Base-by-base conservation (phyloP, 768 basidiomycete genomes). In the Leccinum obscurum region DNA sequence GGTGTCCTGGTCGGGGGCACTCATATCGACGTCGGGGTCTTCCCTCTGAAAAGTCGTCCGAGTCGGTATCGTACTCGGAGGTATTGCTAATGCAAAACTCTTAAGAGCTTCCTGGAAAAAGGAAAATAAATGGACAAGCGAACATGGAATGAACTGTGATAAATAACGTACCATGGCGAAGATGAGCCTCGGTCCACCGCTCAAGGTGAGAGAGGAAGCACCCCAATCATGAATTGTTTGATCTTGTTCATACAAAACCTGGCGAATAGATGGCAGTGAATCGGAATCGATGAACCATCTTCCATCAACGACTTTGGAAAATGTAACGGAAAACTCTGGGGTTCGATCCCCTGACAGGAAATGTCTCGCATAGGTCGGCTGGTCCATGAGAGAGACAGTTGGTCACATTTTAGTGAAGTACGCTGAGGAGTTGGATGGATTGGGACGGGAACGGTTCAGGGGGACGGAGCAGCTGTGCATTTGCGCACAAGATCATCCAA, bases 11-110 rank as follows among this genome's bases (percentile, higher is more conserved):
- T 78, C 74, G 52, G 68, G 60, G 8, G 70, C 52, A 26, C 67
- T 67, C 57, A 76, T 68, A 34, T 75, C 68, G 46, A 74, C 66
- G 56, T 70, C 69, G 15, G 57, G 61, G 15, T 62, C 65, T 15
- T 64, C 28, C 28, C 28, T 28, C 28, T 28, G 28, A 28, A 28
- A 28, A 28, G 28, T 28, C 28, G 28, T 28, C 28, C 7, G 28
- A 28, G 28, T 7, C 28, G 28, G 28, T 7, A 28, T 28, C 28
- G 28, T 28, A 28, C 28, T 28, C 51, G 8, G 15, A 28, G n/a
- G 15, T 10, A 13, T 52, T 52, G 26, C n/a, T 26, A 4, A 32
- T 10, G 9, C 17, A 30, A 6, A 32, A 52, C n/a, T 52, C 51
- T 26, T 32, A 52, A n/a, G 28, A 52, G 51, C 30, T n/a, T 20